Percentiles rank a stretch among this genome's conserved stretches.
phyloP scores from a whole-genome alignment of 805 yeast genomes.

The Cephaloascus albidus region DNA sequence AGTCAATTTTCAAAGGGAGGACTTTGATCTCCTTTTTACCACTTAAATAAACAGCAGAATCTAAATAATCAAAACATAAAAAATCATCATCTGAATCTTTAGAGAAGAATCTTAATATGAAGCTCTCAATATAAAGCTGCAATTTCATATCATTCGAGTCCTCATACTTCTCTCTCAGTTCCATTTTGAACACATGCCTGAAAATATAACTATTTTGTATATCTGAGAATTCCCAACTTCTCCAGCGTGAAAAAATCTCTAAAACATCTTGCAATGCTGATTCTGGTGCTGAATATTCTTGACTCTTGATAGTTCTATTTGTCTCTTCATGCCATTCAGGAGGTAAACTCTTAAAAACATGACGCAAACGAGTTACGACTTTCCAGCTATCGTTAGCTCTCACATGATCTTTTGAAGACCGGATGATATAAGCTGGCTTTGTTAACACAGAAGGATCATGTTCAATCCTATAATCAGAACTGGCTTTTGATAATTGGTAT shows the following conservation, averaged over 20 bases:
- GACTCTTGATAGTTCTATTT: conserved; percentile 17
- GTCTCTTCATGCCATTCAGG: conserved; percentile 31
- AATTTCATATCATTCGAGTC: not conserved
- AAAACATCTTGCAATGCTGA: conserved; percentile 48
- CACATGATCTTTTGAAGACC: conserved; percentile 65
- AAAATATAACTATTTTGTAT: conserved; percentile 50
- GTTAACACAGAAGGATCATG: conserved; percentile 89
- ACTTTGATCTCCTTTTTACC: not conserved
- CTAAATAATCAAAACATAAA: conserved; percentile 16
- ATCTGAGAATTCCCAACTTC: conserved; percentile 82
- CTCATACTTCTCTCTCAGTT: conserved; percentile 1
- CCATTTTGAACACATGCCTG: conserved; percentile 33
- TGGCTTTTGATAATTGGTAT: conserved; percentile 28
- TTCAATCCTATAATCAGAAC: conserved; percentile 36
- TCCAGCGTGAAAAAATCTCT: conserved; percentile 64
- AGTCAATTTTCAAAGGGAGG: not conserved
- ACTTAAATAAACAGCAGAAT: conserved; percentile 1
- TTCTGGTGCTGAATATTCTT: conserved; percentile 34
- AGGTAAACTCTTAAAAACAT: conserved; percentile 56
- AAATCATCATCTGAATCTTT: conserved; percentile 18
- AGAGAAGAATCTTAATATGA: conserved; percentile 14
- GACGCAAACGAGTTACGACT: conserved; percentile 68
- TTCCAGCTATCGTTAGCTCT: conserved; percentile 86
- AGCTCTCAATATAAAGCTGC: conserved; percentile 18
- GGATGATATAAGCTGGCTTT: conserved; percentile 73